Evolutionary conservation across 2,329 filamentous ascomycete species (phyloP).

Genomic region (Camillea tinctor): DNA sequence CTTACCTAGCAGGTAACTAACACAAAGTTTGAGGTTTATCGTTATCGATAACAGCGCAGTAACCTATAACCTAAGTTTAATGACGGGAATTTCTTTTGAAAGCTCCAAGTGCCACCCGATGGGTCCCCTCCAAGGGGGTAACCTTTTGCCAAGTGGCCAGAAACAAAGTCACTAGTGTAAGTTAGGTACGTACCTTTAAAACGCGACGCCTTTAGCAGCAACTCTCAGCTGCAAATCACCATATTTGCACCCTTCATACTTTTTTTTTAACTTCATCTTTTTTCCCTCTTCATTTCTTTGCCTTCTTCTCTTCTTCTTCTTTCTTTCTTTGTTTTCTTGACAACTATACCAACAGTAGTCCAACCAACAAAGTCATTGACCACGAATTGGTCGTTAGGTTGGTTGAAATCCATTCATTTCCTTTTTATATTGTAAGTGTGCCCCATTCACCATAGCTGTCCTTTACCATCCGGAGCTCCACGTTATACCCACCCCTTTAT

Average conservation of each 20-base stretch:
- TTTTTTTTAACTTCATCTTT: background rate
- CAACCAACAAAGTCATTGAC: conserved; percentile 14
- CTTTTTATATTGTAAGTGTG: conserved; percentile 24
- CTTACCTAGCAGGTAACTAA: too few relatives aligned
- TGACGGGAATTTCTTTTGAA: conserved; percentile 6
- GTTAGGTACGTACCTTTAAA: conserved; percentile 10
- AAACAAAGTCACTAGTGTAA: conserved; percentile 10
- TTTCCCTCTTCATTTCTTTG: too few relatives aligned
- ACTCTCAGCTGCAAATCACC: conserved; percentile 15
- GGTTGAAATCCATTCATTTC: conserved; percentile 16
- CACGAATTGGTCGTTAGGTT: conserved; percentile 17
- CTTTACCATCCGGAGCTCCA: background rate
- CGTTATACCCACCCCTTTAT: background rate
- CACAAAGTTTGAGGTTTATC: background rate
- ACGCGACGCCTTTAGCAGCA: conserved; percentile 14
- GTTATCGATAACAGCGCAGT: background rate
- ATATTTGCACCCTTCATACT: conserved; percentile 9
- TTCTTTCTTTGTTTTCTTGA: conserved; percentile 1
- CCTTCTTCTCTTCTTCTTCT: too few relatives aligned
- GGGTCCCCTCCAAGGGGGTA: background rate
- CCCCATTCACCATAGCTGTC: conserved; percentile 9
- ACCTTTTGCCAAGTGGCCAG: conserved; percentile 19
- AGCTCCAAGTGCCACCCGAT: conserved; percentile 11
- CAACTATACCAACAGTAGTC: conserved; percentile 6
- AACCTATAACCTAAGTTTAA: background rate